Percentiles rank a stretch among this genome's conserved stretches.
These are phyloP conservation scores for Phytophthora pseudosyringae DNA, from an alignment of 352 stramenopile genomes.

Conservation along the genomic window DNA sequence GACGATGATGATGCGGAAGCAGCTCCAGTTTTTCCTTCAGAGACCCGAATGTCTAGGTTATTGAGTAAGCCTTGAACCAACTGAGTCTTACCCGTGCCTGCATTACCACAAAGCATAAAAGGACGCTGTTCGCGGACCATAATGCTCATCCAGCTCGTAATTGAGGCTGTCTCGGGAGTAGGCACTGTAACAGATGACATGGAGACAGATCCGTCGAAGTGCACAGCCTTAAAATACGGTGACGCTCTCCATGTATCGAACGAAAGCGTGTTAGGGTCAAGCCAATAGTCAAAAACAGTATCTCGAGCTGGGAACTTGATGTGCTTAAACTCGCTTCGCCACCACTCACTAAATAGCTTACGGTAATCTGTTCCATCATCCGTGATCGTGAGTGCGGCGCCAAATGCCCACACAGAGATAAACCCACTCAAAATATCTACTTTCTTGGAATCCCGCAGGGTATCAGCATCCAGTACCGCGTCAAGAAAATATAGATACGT, in stretches of 20 bases:
- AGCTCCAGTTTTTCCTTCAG: constrained; percentile 22
- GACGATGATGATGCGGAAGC: constrained; percentile 22
- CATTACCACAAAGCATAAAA: constrained; percentile 94
- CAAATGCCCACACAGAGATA: constrained; percentile 94
- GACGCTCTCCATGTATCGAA: constrained; percentile 96
- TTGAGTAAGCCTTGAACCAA: constrained; percentile 88
- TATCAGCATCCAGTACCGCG: constrained; percentile 76
- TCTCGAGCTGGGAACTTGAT: constrained; percentile 94
- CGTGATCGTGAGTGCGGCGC: constrained; percentile 81
- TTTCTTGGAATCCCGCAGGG: constrained; percentile 65
- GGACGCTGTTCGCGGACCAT: constrained; percentile 92
- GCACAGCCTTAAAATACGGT: constrained; percentile 88
- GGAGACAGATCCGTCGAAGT: constrained; percentile 75
- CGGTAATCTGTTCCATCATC: constrained; percentile 95
- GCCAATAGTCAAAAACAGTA: constrained; percentile 97
- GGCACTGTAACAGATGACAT: constrained; percentile 92
- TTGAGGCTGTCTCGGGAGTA: constrained; percentile 93
- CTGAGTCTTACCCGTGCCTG: constrained; percentile 95
- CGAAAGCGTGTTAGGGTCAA: constrained; percentile 87
- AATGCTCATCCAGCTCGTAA: constrained; percentile 94
- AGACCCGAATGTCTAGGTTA: constrained; percentile 50
- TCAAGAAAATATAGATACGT: constrained; percentile 94
- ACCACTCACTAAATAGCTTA: constrained; percentile 95
- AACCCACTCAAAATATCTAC: constrained; percentile 92
- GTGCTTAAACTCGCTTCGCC: constrained; percentile 92